phyloP scores from a whole-genome alignment of 2,329 filamentous ascomycete genomes.

The Ophiognomonia clavigignenti-juglandacearum region DNA sequence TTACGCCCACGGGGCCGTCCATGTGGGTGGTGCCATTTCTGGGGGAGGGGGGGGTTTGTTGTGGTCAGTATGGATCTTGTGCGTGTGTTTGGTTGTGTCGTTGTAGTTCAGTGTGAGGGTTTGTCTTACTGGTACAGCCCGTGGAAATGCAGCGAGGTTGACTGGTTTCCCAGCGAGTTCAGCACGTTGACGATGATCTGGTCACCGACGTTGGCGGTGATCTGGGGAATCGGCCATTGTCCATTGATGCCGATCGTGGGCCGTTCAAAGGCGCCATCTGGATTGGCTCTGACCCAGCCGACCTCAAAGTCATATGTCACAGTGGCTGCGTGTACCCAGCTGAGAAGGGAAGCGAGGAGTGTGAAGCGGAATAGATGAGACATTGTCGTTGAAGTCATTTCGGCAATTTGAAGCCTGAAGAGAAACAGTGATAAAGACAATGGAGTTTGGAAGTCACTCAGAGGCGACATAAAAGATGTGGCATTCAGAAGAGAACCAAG shows the following conservation, averaged over 20 bases:
- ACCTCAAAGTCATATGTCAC: slow-evolving; percentile 44
- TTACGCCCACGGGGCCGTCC: slow-evolving; percentile 64
- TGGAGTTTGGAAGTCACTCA: too few species aligned
- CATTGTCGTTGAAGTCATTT: neutral
- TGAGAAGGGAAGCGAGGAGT: neutral
- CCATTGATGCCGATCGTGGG: slow-evolving; percentile 74
- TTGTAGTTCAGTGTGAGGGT: too few species aligned
- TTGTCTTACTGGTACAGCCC: slow-evolving; percentile 54
- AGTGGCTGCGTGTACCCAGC: slow-evolving; percentile 2
- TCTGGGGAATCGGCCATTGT: slow-evolving; percentile 66
- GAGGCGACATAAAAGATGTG: too few species aligned
- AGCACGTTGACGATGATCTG: slow-evolving; percentile 52
- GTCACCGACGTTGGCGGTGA: slow-evolving; percentile 60
- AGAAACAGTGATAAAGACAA: too few species aligned
- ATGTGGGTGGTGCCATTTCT: slow-evolving; percentile 60
- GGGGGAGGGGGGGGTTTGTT: too few species aligned
- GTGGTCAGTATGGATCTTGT: too few species aligned
- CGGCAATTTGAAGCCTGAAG: neutral
- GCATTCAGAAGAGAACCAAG: too few species aligned
- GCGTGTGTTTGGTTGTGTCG: too few species aligned
- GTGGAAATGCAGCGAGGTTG: slow-evolving; percentile 65
- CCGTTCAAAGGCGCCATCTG: slow-evolving; percentile 61
- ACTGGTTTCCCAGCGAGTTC: slow-evolving; percentile 58
- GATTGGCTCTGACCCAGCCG: slow-evolving; percentile 67
- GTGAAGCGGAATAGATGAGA: neutral